Evolutionary conservation across 371 early-diverging fungal species (phyloP).

Genomic region (Modicella reniformis): DNA sequence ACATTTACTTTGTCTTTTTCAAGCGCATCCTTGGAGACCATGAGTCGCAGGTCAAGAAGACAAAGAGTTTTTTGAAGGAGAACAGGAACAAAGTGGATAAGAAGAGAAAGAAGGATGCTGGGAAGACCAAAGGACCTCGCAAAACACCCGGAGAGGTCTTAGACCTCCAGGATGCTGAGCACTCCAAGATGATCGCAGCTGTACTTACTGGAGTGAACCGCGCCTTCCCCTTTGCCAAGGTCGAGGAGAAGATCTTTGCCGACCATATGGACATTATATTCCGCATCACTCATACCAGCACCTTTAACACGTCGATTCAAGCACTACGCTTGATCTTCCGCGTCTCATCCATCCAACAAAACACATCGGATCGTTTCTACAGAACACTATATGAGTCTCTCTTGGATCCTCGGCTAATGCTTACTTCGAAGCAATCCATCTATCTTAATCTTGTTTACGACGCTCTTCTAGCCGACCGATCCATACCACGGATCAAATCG

Average conservation of each 20-base stretch:
- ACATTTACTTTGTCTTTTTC: slow-evolving; percentile 92
- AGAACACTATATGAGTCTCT: slow-evolving; percentile 89
- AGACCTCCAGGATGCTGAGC: slow-evolving; percentile 70
- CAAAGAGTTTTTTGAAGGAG: slow-evolving; percentile 53
- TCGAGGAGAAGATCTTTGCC: slow-evolving; percentile 80
- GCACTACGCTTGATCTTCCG: slow-evolving; percentile 90
- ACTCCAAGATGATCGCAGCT: slow-evolving; percentile 88
- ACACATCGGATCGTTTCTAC: slow-evolving; percentile 85
- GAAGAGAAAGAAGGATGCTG: slow-evolving; percentile 59
- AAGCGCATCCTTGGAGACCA: slow-evolving; percentile 72
- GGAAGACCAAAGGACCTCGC: slow-evolving; percentile 55
- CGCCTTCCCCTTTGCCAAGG: slow-evolving; percentile 90
- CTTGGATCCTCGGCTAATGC: slow-evolving; percentile 81
- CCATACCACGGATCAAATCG: slow-evolving; percentile 76
- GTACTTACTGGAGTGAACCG: slow-evolving; percentile 95
- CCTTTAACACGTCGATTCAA: slow-evolving; percentile 92
- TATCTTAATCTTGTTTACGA: slow-evolving; percentile 92
- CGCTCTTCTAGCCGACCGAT: slow-evolving; percentile 81
- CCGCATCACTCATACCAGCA: slow-evolving; percentile 85
- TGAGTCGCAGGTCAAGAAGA: slow-evolving; percentile 63
- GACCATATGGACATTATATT: slow-evolving; percentile 87
- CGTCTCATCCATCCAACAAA: slow-evolving; percentile 64
- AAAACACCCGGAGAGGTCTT: slow-evolving; percentile 52
- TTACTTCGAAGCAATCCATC: slow-evolving; percentile 88
- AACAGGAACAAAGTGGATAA: slow-evolving; percentile 50